Evolutionary conservation across 2,329 filamentous ascomycete species (phyloP).

Genomic region (Alternaria metachromatica): DNA sequence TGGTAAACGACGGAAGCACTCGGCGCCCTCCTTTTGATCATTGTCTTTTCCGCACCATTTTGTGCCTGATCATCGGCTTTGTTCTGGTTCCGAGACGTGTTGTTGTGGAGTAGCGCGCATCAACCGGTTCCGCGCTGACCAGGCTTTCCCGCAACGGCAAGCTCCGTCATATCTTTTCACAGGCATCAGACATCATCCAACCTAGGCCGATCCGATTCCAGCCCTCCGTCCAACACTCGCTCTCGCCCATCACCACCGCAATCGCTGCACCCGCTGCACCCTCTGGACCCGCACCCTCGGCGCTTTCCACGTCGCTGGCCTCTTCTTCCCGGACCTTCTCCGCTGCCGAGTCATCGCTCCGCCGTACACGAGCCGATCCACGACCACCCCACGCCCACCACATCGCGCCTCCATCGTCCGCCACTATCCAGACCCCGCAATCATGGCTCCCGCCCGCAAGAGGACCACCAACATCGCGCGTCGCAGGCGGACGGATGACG

Average conservation of each 20-base stretch:
- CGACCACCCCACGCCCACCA: slow-evolving; percentile 27
- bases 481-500: slow-evolving; percentile 49
- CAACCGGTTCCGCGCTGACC: slow-evolving; percentile 17
- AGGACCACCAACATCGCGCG: slow-evolving; percentile 45
- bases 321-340: slow-evolving; percentile 23
- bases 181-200: slow-evolving; percentile 43
- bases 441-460: slow-evolving; percentile 48
- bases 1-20: not conserved
- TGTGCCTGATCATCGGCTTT: not conserved
- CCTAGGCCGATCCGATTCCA: slow-evolving; percentile 22
- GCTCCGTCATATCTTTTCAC: slow-evolving; percentile 44
- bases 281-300: slow-evolving; percentile 20
- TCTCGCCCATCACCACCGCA: slow-evolving; percentile 38
- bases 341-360: slow-evolving; percentile 32
- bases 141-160: slow-evolving; percentile 30
- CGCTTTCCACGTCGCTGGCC: slow-evolving; percentile 19
- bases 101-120: slow-evolving; percentile 23
- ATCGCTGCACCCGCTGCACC: slow-evolving; percentile 29
- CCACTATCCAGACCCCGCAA: slow-evolving; percentile 23
- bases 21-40: not conserved
- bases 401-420: slow-evolving; percentile 19
- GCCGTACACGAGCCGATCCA: slow-evolving; percentile 29
- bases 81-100: slow-evolving; percentile 1
- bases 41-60: not conserved
- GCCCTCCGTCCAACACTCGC: slow-evolving; percentile 24